Base-by-base conservation (phyloP, 495 filamentous ascomycete species). In the Xylaria cubensis region DNA sequence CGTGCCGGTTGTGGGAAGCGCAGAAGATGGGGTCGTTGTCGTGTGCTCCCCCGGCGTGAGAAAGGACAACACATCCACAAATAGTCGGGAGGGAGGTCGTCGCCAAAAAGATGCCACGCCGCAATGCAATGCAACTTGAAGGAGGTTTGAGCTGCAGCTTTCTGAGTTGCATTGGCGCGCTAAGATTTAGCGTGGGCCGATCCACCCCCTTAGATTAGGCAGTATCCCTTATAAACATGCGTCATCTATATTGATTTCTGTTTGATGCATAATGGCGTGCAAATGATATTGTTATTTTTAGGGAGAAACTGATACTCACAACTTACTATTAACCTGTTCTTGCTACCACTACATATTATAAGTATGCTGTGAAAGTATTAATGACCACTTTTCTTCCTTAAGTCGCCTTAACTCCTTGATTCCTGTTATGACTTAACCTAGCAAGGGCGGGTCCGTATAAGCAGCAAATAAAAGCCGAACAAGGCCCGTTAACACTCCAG, bases 71-170 rank as follows among this genome's bases (percentile, higher is more conserved):
- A 39, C 29, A 39, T 21, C 58, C 44, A 70, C 68, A 42, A 63
- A 59, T 36, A 64, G 21, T 48, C n/a, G 48, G 48, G 44, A 50
- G 48, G 48, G 44, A 50, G 34, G 46, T 32, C 32, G 59, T 71
- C 59, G 48, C 39, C 61, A 48, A 70, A 70, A 70, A 63, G 55
- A 62, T 50, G 56, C 39, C 55, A 69, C 55, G 53, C 46, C 51
- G 53, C 67, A 69, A 69, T 67, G 50, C 50, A 56, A 67, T 67
- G 50, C 50, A 56, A 67, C 65, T 42, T 44, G 65, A 56, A 67
- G 10, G 34, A 56, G 46, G 58, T 70, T 64, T 29, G 67, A 67
- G 36, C 50, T 55, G 50, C 67, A 39, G 67, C 67, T 62, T 63
- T 63, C 56, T n/a, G 26, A 32, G 39, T 21, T 69, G 67, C 67